Conservation (phyloP, 495 filamentous ascomycete species). For the Daldinia bambusicola region DNA sequence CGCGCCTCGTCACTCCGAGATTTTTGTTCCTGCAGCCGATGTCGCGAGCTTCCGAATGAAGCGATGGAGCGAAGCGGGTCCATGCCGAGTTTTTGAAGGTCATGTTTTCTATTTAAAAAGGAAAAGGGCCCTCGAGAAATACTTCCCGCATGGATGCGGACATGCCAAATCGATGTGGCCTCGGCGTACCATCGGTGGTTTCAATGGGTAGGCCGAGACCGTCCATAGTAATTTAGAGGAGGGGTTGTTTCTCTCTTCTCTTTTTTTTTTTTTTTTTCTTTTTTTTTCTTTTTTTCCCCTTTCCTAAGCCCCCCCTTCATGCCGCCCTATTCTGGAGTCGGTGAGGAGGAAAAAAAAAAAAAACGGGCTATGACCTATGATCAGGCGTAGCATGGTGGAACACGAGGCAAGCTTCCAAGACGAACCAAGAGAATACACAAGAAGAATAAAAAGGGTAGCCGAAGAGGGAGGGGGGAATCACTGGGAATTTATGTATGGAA, state of each 20-base stretch:
- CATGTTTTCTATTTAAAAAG: conserved; percentile 18
- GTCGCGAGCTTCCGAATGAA: conserved; percentile 32
- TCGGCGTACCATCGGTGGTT: conserved; percentile 31
- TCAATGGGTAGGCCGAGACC: conserved; percentile 28
- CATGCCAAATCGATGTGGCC: conserved; percentile 17
- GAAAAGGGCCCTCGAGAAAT: conserved; percentile 12
- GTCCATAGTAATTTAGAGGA: background rate
- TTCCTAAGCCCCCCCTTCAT: background rate
- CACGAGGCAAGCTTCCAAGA: conserved; percentile 28
- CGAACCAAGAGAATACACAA: conserved; percentile 31
- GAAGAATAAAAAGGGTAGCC: conserved; percentile 12
- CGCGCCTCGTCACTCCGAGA: conserved; percentile 26
- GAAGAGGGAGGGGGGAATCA: conserved; percentile 17
- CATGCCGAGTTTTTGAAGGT: conserved; percentile 21
- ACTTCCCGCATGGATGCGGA: conserved; percentile 9
- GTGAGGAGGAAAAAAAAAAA: no score
- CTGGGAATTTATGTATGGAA: conserved; percentile 14
- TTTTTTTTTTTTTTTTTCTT: background rate
- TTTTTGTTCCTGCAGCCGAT: conserved; percentile 45
- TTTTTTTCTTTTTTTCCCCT: background rate
- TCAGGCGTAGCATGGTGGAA: conserved; percentile 13
- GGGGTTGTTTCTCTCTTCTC: background rate
- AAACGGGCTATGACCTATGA: background rate
- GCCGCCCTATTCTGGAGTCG: conserved; percentile 19
- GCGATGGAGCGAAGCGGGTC: conserved; percentile 29